Evolutionary conservation across 75 land plant species (phyloP), one percentile per base, ranked within the genome.

Genomic region (Chamaecyparis obtusa): DNA sequence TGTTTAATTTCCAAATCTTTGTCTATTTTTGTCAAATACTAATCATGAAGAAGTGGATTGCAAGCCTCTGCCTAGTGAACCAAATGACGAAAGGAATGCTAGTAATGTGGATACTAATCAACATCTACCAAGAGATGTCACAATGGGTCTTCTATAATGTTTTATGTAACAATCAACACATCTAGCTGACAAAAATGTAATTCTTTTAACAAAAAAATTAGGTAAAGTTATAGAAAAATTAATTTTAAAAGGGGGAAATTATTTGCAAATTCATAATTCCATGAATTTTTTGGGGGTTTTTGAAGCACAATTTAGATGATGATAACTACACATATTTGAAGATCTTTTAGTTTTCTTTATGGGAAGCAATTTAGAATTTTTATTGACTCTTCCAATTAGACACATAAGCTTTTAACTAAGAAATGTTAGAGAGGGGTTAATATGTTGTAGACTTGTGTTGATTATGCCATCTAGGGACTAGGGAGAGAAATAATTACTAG

Each of bases 61-160:
- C 88, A 89, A 88, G 48, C 85, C 89, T 83, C 88, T 91, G 41
- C 87, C 91, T 84, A 16, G 85, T 87, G 91, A 86, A 33, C 92
- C 3, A 48, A 83, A 30, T 43, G 64, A 48, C 41, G 54, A 43
- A 71, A 24, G 85, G 27, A 83, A 60, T 46, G 85, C 19, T 7
- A 36, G 55, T 32, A 69, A 17, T 24, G 56, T 71, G 79, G 48
- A 37, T 75, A 71, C 83, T 72, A 69, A 69, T 69, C 8, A 30
- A 33, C 33, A 30, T n/a, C 32, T n/a, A 39, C 82, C 78, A 41
- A 72, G n/a, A 1, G 75, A 43, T 83, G 60, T 24, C 32, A 27
- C 56, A 74, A 79, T 36, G 33, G 21, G 36, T 77, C 33, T 80
- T 4, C 56, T 44, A 48, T 17, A 11, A 84, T 51, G 35, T 84